Evolutionary conservation across 495 filamentous ascomycete genomes (phyloP).

Genomic region (Achaetomiella virescens): DNA sequence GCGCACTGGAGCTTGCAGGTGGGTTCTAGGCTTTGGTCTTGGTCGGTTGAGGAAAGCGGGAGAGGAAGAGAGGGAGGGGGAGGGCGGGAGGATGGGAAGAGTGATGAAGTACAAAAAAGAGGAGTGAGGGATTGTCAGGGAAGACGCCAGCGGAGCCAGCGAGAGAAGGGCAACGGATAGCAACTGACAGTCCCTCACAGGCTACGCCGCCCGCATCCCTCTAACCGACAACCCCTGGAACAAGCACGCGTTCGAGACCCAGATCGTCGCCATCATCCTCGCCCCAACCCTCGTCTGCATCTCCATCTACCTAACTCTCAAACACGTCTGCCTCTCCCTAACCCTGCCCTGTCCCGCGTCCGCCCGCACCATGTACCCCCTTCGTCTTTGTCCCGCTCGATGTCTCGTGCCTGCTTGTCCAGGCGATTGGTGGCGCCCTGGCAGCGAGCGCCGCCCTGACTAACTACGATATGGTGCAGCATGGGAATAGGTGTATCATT

Average conservation of each 20-base stretch:
- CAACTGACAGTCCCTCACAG: constrained; percentile 21
- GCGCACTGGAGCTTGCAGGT: constrained; percentile 37
- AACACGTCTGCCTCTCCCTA: constrained; percentile 55
- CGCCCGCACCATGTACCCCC: constrained; percentile 55
- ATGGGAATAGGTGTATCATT: constrained; percentile 62
- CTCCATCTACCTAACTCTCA: constrained; percentile 62
- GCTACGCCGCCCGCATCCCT: constrained; percentile 56
- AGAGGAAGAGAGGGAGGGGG: background rate
- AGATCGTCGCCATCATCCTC: constrained; percentile 62
- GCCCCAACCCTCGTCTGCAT: constrained; percentile 60
- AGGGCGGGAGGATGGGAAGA: too few species aligned
- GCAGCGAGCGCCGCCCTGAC: constrained; percentile 46
- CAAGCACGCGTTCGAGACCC: constrained; percentile 53
- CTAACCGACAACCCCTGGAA: constrained; percentile 58
- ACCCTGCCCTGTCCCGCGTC: constrained; percentile 48
- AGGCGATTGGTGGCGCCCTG: constrained; percentile 59
- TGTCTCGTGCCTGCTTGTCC: constrained; percentile 55
- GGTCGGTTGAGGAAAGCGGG: background rate
- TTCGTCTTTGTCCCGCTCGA: constrained; percentile 61
- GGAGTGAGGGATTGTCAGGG: background rate
- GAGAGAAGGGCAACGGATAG: too few species aligned
- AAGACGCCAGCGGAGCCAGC: too few species aligned
- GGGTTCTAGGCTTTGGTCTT: background rate
- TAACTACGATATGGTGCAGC: constrained; percentile 28
- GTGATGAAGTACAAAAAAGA: background rate